Evolutionary conservation across 2,329 filamentous ascomycete genomes (phyloP).

Genomic region (Penicillium griseofulvum): DNA sequence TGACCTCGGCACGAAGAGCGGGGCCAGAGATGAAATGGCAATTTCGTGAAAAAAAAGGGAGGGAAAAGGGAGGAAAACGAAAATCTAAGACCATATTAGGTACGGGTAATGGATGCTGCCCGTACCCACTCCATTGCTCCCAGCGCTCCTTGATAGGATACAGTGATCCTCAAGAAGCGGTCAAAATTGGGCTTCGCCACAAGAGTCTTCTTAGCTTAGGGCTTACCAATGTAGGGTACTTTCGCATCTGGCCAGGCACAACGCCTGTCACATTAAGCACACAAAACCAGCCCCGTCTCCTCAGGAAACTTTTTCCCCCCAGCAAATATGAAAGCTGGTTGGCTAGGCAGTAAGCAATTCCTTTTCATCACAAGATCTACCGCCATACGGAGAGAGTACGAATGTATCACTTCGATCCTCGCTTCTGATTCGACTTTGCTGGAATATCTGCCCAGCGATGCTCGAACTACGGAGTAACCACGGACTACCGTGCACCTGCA

Average conservation of each 20-base stretch:
- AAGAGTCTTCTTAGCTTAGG: background rate
- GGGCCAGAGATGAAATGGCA: slow-evolving; percentile 2
- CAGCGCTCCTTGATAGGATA: background rate
- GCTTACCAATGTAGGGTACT: background rate
- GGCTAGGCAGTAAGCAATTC: background rate
- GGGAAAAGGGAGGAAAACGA: background rate
- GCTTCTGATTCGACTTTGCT: background rate
- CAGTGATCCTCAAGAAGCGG: background rate
- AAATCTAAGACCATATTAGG: background rate
- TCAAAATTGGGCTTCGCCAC: background rate
- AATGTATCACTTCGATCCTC: background rate
- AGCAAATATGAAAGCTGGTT: background rate
- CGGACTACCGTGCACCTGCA: background rate
- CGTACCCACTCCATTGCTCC: background rate
- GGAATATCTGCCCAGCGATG: slow-evolving; percentile 7
- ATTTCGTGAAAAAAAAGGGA: background rate
- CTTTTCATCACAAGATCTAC: background rate
- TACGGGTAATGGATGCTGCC: background rate
- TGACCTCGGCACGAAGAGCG: slow-evolving; percentile 3
- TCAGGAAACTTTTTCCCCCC: background rate
- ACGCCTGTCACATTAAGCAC: background rate
- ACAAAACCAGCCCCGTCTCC: background rate
- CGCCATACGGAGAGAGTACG: background rate
- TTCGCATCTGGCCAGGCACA: background rate
- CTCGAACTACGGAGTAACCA: slow-evolving; percentile 12